phyloP scores from a whole-genome alignment of 352 stramenopile genomes.

The Aphanomyces astaci region DNA sequence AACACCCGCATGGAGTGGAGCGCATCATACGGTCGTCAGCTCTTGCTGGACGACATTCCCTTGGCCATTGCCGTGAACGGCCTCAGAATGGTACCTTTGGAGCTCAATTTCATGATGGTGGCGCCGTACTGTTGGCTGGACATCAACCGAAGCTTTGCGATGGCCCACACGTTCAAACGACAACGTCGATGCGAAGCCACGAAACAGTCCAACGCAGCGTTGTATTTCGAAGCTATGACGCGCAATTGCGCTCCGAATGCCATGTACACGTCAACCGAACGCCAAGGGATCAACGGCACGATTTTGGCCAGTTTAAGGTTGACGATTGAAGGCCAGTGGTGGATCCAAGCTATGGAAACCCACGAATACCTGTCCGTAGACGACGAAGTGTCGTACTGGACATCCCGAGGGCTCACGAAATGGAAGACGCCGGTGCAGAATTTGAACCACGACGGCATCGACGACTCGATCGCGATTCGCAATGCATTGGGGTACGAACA shows the following conservation, averaged over 20 bases:
- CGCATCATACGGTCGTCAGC: neutral
- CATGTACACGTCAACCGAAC: neutral
- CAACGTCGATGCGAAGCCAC: neutral
- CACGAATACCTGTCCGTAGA: neutral
- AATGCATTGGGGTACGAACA: conserved; percentile 7
- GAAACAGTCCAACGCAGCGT: neutral
- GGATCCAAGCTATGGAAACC: neutral
- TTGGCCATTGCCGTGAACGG: neutral
- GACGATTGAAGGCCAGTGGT: neutral
- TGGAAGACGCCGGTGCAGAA: conserved; percentile 2
- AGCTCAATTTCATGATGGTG: neutral
- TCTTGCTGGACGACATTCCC: neutral
- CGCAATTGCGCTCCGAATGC: neutral
- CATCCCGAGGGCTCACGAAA: neutral
- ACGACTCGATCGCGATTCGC: neutral
- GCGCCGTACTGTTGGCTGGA: conserved; percentile 17
- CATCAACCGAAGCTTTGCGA: neutral
- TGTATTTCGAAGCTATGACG: conserved; percentile 5
- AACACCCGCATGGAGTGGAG: neutral
- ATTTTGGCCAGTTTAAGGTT: neutral
- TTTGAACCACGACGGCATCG: neutral
- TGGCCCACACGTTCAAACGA: neutral
- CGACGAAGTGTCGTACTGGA: conserved; percentile 10
- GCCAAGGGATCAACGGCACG: neutral
- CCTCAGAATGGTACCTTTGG: neutral